These are phyloP conservation scores for Linderniella brevidens DNA, from an alignment of 257 asterid genomes.

Conservation along the genomic window DNA sequence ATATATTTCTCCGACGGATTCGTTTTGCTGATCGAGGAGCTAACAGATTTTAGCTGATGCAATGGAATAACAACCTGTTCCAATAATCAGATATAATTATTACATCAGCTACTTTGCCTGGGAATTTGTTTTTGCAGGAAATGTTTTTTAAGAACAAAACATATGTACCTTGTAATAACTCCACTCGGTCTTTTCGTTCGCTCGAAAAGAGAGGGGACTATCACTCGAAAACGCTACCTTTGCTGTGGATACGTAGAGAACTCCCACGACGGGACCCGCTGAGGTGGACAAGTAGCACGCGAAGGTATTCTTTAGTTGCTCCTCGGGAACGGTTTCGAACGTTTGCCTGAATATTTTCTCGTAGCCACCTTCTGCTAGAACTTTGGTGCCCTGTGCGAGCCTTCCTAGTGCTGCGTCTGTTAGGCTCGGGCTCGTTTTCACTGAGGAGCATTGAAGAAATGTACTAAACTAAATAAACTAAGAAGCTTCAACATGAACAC, in stretches of 20 bases:
- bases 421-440: constrained; percentile 80
- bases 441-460: constrained; percentile 22
- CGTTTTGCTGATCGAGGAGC: constrained; percentile 45
- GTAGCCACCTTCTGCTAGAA: constrained; percentile 90
- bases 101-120: not conserved
- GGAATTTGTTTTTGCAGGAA: not conserved
- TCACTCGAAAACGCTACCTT: constrained; percentile 89
- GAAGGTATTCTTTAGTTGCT: constrained; percentile 52
- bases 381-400: constrained; percentile 74
- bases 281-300: constrained; percentile 93
- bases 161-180: constrained; percentile 98
- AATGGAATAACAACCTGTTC: constrained; percentile 62
- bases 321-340: constrained; percentile 62
- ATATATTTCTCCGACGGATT: constrained; percentile 79
- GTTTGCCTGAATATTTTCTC: constrained; percentile 75
- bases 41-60: constrained; percentile 67
- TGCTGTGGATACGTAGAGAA: constrained; percentile 58
- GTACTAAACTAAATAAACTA: constrained; percentile 8
- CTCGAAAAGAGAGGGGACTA: constrained; percentile 68
- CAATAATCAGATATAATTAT: not conserved
- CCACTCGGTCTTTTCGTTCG: constrained; percentile 43
- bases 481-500: not conserved
- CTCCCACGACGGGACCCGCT: constrained; percentile 85
- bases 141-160: not conserved
- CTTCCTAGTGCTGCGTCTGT: constrained; percentile 90